These are phyloP conservation scores for Aspergillus sp. DNA, from an alignment of 2,329 filamentous ascomycete species.

Conservation along the genomic window DNA sequence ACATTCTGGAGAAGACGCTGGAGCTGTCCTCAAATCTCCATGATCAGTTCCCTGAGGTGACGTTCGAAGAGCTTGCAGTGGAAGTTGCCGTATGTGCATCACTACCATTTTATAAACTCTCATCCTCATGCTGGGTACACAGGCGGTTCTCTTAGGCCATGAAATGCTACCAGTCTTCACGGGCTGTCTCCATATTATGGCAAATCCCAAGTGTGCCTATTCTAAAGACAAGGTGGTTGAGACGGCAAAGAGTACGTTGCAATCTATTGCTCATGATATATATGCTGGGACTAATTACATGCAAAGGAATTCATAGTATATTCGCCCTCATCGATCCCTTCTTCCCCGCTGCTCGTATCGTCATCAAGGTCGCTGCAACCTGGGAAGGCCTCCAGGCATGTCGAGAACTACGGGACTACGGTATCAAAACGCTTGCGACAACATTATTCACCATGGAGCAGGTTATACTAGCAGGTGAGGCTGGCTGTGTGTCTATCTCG, in stretches of 20 bases:
- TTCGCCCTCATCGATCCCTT: not conserved
- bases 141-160: not conserved
- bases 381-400: conserved; percentile 11
- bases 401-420: not conserved
- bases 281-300: too few relatives aligned
- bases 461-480: conserved; percentile 54
- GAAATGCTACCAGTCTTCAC: not conserved
- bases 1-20: not conserved
- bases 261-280: too few relatives aligned
- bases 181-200: conserved; percentile 7
- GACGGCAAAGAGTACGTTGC: not conserved
- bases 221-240: not conserved
- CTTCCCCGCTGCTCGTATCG: not conserved
- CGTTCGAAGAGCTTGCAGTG: not conserved
- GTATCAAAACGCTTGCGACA: conserved; percentile 24
- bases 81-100: not conserved
- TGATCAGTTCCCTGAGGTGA: not conserved
- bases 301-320: conserved; percentile 1
- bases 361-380: conserved; percentile 10
- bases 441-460: conserved; percentile 62
- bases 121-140: not conserved
- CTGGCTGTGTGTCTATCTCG: conserved; percentile 58
- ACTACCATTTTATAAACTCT: too few relatives aligned
- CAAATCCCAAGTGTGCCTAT: conserved; percentile 1
- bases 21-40: not conserved